Percentiles rank a stretch among this genome's conserved stretches.
Evolutionary conservation across 768 basidiomycete genomes (phyloP).

Genomic region (Lactarius pseudohatsudake): DNA sequence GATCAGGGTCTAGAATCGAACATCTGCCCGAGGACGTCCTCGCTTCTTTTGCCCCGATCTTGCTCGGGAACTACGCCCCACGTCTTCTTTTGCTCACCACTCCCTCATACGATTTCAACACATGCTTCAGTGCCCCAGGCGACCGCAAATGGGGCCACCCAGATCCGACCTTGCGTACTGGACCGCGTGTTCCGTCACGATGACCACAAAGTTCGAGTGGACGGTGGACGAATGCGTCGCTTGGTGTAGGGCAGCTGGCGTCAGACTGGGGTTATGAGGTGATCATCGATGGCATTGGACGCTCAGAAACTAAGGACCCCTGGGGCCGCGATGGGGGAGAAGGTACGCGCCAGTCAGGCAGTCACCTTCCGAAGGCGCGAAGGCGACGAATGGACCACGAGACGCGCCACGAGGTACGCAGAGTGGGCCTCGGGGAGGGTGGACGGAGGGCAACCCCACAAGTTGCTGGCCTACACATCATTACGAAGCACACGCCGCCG

Average conservation of each 20-base stretch:
- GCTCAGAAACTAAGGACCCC: constrained; percentile 56
- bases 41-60: constrained; percentile 59
- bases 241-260: constrained; percentile 60
- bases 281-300: constrained; percentile 58
- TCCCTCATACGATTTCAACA: constrained; percentile 82
- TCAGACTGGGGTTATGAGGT: constrained; percentile 73
- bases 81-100: constrained; percentile 76
- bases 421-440: constrained; percentile 24
- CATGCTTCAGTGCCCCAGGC: constrained; percentile 62
- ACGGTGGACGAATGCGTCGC: constrained; percentile 66
- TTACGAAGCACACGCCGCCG: constrained; percentile 52
- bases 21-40: constrained; percentile 65
- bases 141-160: constrained; percentile 47
- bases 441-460: constrained; percentile 40
- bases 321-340: constrained; percentile 67
- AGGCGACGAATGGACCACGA: constrained; percentile 34
- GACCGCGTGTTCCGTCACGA: constrained; percentile 72
- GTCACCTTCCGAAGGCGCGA: constrained; percentile 59
- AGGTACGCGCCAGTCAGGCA: constrained; percentile 67
- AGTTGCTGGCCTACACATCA: constrained; percentile 46
- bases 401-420: constrained; percentile 36
- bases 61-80: constrained; percentile 80
- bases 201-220: constrained; percentile 93
- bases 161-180: constrained; percentile 76
- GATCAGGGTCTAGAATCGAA: constrained; percentile 60